phyloP scores from a whole-genome alignment of 495 filamentous ascomycete species.

The Talaromyces adpressus region DNA sequence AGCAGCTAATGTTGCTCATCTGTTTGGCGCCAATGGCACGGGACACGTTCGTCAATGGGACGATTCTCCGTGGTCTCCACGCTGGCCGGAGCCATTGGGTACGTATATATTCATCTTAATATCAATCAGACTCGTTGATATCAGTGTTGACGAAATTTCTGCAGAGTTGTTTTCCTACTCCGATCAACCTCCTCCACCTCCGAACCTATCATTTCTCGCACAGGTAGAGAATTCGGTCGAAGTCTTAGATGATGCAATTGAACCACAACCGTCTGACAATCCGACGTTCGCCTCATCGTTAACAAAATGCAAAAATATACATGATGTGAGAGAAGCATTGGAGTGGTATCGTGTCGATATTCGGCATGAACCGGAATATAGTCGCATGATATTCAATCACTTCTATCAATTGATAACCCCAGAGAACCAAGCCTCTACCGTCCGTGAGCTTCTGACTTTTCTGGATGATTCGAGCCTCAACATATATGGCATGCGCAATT shows the following conservation, averaged over 20 bases:
- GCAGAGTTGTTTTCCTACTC: slow-evolving; percentile 7
- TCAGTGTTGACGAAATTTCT: neutral
- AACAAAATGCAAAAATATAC: slow-evolving; percentile 13
- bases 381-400: slow-evolving; percentile 32
- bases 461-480: slow-evolving; percentile 38
- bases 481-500: slow-evolving; percentile 33
- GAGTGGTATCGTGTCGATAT: slow-evolving; percentile 28
- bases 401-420: slow-evolving; percentile 14
- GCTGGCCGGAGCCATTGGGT: slow-evolving; percentile 21
- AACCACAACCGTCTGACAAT: neutral
- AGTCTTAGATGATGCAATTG: neutral
- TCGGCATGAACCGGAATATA: slow-evolving; percentile 30
- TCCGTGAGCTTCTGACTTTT: slow-evolving; percentile 28
- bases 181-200: slow-evolving; percentile 3
- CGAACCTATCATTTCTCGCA: slow-evolving; percentile 2
- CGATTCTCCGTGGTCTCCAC: slow-evolving; percentile 22
- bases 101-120: neutral
- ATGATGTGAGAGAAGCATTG: slow-evolving; percentile 22
- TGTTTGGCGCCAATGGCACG: slow-evolving; percentile 40
- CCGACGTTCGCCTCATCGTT: slow-evolving; percentile 14
- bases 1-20: slow-evolving; percentile 29
- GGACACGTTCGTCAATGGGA: slow-evolving; percentile 37
- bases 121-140: too few relatives aligned
- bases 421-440: neutral
- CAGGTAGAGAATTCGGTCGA: neutral